A percentile compares a stretch with the other conserved stretches of the same genome.
Evolutionary conservation across 495 filamentous ascomycete species (phyloP).

Genomic region (Venustampulla echinocandica): DNA sequence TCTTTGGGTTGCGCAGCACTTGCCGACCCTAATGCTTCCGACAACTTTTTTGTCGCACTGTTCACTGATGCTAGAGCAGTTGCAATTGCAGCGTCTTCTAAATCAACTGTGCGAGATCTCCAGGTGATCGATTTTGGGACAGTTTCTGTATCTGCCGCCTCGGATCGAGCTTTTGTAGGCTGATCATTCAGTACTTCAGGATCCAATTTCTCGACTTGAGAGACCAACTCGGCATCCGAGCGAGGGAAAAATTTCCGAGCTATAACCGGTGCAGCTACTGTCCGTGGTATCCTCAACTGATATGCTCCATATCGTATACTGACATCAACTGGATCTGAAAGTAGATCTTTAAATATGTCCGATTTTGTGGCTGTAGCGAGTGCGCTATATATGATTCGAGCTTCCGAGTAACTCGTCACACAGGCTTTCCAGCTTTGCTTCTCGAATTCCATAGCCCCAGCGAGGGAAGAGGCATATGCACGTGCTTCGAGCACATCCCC

Average conservation of each 20-base stretch:
- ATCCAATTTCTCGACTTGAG: slow-evolving; percentile 62
- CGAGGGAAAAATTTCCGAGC: slow-evolving; percentile 65
- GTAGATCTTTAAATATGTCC: slow-evolving; percentile 76
- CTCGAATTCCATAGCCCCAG: slow-evolving; percentile 71
- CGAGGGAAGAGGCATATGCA: slow-evolving; percentile 69
- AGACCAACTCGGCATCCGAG: slow-evolving; percentile 51
- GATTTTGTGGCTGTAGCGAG: slow-evolving; percentile 48
- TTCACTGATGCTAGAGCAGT: slow-evolving; percentile 51
- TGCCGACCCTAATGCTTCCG: slow-evolving; percentile 55
- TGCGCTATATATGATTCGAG: slow-evolving; percentile 73
- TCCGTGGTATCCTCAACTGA: slow-evolving; percentile 75
- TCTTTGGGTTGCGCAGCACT: slow-evolving; percentile 46
- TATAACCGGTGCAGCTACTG: slow-evolving; percentile 67
- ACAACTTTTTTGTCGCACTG: slow-evolving; percentile 42
- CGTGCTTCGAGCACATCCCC: slow-evolving; percentile 76
- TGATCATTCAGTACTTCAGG: slow-evolving; percentile 55
- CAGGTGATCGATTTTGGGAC: slow-evolving; percentile 74
- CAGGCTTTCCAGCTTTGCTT: slow-evolving; percentile 79
- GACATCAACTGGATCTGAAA: slow-evolving; percentile 80
- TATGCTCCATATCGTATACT: slow-evolving; percentile 93
- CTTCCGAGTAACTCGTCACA: slow-evolving; percentile 62
- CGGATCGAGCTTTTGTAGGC: slow-evolving; percentile 47
- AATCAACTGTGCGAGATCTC: slow-evolving; percentile 76
- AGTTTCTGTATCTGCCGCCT: slow-evolving; percentile 42
- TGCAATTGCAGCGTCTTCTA: slow-evolving; percentile 91